Evolutionary conservation across 495 filamentous ascomycete species (phyloP), one percentile per base, ranked within the genome.

Genomic region (Hyaloscypha hepaticicola): DNA sequence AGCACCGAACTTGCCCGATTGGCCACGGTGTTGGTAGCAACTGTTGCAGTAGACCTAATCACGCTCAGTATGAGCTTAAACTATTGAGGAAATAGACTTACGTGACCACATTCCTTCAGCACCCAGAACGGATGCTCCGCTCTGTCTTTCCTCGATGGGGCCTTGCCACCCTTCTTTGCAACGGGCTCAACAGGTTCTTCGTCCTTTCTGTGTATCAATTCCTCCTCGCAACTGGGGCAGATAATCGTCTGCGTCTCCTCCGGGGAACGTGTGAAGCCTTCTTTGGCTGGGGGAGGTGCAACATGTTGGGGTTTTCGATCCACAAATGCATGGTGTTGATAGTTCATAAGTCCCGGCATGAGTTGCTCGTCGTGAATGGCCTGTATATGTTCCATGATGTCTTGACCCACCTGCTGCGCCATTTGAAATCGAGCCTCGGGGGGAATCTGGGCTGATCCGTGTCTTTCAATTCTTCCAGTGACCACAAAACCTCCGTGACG

Each of bases 41-140:
- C 83, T 81, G 49, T 88, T 88, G 72, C 88, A 92, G 69, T 90
- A 92, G 5, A 89, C 88, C 88, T 91, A 64, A 51, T 26, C 38
- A 60, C 7, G 21, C 63, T 62, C 59, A 69, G 31, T 24, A 41
- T 29, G 29, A 45, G 24, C 21, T 27, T 52, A 12, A 33, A 55
- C 52, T 56, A 41, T 11, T 29, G 22, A 55, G 38, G 25, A 24
- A 21, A n/a, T 26, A 14, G 65, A 79, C 89, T 65, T 79, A 93
- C 90, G 80, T 93, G 90, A 60, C 90, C 90, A 74, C 90, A 93
- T 62, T 77, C 75, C 67, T 86, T 91, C 1, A 86, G 79, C 21
- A 90, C 80, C 89, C 90, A 92, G 33, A 92, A 87, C 63, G 90
- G 83, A 71, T 84, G 83, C 72, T 87, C 71, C 55, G 65, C 71